Evolutionary conservation across 306 rosid genomes (phyloP).

Genomic region (Cucumis hystrix): DNA sequence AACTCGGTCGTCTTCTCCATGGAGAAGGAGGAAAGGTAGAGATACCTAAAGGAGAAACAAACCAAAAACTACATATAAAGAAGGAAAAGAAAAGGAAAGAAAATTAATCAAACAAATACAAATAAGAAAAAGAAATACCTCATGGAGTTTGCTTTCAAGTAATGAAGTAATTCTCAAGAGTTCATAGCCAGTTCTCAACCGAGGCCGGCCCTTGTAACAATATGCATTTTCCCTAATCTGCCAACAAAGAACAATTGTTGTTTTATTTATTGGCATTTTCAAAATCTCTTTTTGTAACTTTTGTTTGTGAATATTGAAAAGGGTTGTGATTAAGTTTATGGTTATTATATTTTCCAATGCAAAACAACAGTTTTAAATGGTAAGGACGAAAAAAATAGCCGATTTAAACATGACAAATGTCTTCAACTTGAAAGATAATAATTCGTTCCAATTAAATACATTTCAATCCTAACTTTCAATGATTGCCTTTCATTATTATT

Average conservation of each 20-base stretch:
- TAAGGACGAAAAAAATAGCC: too few species aligned
- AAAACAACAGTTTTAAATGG: too few species aligned
- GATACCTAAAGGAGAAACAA: constrained; percentile 27
- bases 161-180: constrained; percentile 35
- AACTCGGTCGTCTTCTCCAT: constrained; percentile 68
- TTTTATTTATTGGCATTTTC: not conserved
- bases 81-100: not conserved
- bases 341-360: too few species aligned
- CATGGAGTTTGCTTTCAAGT: constrained; percentile 28
- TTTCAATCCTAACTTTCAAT: too few species aligned
- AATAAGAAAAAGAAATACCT: not conserved
- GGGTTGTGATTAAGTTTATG: too few species aligned
- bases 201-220: constrained; percentile 76
- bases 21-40: constrained; percentile 54
- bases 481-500: too few species aligned
- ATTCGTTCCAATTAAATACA: too few species aligned
- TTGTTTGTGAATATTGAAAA: not conserved
- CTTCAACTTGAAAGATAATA: too few species aligned
- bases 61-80: not conserved
- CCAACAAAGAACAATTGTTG: not conserved
- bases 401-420: too few species aligned
- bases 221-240: constrained; percentile 32
- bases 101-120: not conserved
- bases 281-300: not conserved
- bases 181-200: constrained; percentile 66